Base-by-base conservation (phyloP, 805 yeast genomes). In the Yamadazyma ubonensis region DNA sequence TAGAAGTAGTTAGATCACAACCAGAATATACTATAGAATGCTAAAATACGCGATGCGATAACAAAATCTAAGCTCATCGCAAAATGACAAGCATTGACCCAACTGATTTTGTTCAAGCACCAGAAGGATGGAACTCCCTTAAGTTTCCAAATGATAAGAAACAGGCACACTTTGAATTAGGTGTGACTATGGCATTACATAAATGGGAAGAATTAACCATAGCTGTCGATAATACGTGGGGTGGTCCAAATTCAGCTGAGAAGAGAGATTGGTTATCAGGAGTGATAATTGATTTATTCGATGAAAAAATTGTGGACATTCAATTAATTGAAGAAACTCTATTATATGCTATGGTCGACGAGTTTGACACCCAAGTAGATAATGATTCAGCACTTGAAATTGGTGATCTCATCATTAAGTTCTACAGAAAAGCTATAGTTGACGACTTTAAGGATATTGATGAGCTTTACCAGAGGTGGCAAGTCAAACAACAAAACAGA, bases 221-320 rank as follows among this genome's bases (percentile, higher is more conserved):
- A 1, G 99, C 99, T 0, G 98, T 93, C 7, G 95, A 79, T 5
- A 88, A 86, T 58, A 70, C 73, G 21, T 93, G 99, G 98, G 99
- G 99, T 44, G 99, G 99, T 1, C 81, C 96, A 10, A 85, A 86
- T 25, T 83, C 95, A 10, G 78, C 75, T 0, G 97, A 86, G 27
- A 93, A 93, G 61, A 75, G 99, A 55, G 99, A 93, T 59, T 93
- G 99, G 99, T 75, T 91, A 48, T 78, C 86, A 4, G 95, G 87
- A 4, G 67, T 86, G 10, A 78, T 91, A 2, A 76, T 89, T 20
- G 97, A 88, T 25, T 70, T 89, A 38, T 93, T 91, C 55, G 67
- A 69, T 6, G 81, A 75, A 33, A 75, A 70, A 36, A 72, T 76
- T 4, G 86, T 91, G 4, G 98, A 89, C 52, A 70, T 85, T 3